phyloP scores from a whole-genome alignment of 2,329 filamentous ascomycete species.

The Colletotrichum godetiae region DNA sequence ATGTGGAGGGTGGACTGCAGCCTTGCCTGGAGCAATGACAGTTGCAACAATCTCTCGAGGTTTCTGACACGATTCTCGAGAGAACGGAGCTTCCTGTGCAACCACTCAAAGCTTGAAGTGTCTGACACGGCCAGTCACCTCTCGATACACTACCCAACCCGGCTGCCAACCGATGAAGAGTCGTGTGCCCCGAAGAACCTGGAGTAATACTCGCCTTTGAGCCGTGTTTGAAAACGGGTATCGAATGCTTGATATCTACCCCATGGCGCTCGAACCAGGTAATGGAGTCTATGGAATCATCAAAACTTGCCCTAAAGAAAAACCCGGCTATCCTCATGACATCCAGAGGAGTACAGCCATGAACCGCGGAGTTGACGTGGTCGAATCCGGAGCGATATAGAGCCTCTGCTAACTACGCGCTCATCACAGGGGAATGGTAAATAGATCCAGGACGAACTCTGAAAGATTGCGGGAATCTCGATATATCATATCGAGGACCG shows the following conservation, averaged over 20 bases:
- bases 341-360: neutral
- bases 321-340: neutral
- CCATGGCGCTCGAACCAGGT: neutral
- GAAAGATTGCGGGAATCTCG: neutral
- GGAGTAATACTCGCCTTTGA: neutral
- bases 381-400: neutral
- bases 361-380: neutral
- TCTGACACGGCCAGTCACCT: no score
- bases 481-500: rapidly evolving
- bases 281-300: neutral
- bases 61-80: neutral
- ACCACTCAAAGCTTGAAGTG: no score
- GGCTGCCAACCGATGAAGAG: neutral
- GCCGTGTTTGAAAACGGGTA: neutral
- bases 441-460: neutral
- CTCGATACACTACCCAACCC: no score
- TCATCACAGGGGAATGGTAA: neutral
- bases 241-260: neutral
- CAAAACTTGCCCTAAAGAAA: neutral
- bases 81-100: no score
- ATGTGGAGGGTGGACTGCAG: neutral
- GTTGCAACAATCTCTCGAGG: neutral
- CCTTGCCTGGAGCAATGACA: neutral
- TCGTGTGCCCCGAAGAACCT: neutral
- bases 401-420: neutral